Conservation (phyloP, 2,329 filamentous ascomycete genomes). For the Hysterium pulicare region DNA sequence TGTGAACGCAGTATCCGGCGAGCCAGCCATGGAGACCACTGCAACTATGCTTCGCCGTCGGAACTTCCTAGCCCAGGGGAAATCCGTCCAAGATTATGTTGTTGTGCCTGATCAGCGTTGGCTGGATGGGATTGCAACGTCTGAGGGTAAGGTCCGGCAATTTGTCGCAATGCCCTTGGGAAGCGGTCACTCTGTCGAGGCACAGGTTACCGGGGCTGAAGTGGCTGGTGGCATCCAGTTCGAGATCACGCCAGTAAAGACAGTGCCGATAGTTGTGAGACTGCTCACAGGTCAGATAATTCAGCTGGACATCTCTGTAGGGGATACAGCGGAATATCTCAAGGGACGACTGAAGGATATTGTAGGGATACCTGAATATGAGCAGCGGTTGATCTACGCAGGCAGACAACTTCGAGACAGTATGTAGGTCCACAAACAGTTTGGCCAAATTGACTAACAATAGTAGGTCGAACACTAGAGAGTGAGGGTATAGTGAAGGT, state of each 20-base stretch:
- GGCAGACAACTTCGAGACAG: neutral
- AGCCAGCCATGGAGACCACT: slow-evolving; percentile 21
- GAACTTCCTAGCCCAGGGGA: neutral
- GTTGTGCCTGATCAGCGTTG: slow-evolving; percentile 35
- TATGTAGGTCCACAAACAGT: neutral
- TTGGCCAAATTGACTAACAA: neutral
- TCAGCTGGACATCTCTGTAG: neutral
- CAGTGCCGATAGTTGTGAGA: too few relatives aligned
- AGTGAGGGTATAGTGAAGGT: neutral
- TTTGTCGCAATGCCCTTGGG: slow-evolving; percentile 49
- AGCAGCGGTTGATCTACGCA: neutral
- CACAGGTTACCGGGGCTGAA: slow-evolving; percentile 45
- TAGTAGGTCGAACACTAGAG: neutral
- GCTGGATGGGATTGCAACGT: slow-evolving; percentile 42
- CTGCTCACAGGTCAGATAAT: neutral
- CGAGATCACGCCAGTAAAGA: slow-evolving; percentile 37
- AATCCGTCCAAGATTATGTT: slow-evolving; percentile 40
- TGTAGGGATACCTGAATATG: neutral
- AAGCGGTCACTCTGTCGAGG: slow-evolving; percentile 44
- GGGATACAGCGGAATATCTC: neutral
- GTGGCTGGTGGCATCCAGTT: slow-evolving; percentile 43
- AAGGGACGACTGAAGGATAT: neutral
- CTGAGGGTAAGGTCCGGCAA: slow-evolving; percentile 41
- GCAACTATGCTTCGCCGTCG: slow-evolving; percentile 13
- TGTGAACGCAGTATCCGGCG: slow-evolving; percentile 40